Evolutionary conservation across 306 rosid genomes (phyloP).

Genomic region (Canavalia gladiata): DNA sequence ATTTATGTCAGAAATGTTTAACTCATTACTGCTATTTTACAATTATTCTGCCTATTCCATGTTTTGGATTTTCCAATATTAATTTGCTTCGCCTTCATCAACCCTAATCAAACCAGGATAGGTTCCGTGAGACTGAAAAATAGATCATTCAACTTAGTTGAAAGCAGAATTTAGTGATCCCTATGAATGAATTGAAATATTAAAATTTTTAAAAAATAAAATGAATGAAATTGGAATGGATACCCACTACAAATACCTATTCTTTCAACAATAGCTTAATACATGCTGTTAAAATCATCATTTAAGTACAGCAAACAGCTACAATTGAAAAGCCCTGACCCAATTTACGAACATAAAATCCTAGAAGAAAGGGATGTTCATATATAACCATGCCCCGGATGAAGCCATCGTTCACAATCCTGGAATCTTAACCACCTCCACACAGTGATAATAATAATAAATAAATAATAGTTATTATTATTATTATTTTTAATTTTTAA

Average conservation of each 20-base stretch:
- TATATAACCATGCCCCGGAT: no score
- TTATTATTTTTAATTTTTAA: no score
- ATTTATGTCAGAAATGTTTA: constrained; percentile 40
- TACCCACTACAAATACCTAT: background rate
- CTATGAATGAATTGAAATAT: background rate
- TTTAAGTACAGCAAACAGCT: no score
- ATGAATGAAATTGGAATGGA: no score
- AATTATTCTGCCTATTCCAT: constrained; percentile 18
- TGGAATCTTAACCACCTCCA: no score
- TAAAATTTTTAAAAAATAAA: no score
- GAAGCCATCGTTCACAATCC: no score
- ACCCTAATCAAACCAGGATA: background rate
- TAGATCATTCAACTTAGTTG: background rate
- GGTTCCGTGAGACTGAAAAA: background rate
- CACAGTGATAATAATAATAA: no score
- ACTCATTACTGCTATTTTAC: background rate
- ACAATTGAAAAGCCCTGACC: background rate
- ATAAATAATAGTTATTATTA: no score
- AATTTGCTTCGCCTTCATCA: constrained; percentile 26
- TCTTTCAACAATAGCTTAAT: background rate
- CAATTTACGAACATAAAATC: background rate
- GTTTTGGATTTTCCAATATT: background rate
- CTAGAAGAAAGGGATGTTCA: background rate
- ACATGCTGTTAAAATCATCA: no score
- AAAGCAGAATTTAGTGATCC: no score